Percentiles rank a stretch among this genome's conserved stretches.
Conservation (phyloP, 495 filamentous ascomycete species). For the Tuber umbilicatum region DNA sequence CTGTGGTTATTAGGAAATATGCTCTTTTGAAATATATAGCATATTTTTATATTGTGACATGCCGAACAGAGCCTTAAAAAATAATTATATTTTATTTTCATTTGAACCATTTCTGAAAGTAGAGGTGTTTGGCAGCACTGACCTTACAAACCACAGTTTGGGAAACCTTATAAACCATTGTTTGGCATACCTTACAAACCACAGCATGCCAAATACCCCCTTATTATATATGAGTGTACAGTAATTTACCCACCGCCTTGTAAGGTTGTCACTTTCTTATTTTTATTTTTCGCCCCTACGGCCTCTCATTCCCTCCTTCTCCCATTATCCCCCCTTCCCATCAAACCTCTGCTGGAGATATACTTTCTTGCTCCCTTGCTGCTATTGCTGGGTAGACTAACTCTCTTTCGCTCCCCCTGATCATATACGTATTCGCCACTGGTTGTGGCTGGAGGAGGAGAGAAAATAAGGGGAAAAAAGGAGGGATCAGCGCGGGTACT, state of each 20-base stretch:
- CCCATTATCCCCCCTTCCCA: not conserved
- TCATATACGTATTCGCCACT: constrained; percentile 16
- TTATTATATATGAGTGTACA: too few relatives aligned
- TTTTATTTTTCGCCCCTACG: not conserved
- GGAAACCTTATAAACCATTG: too few relatives aligned
- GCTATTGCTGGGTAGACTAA: constrained; percentile 13
- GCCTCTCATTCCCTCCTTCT: not conserved
- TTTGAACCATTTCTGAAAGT: too few relatives aligned
- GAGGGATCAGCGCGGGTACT: constrained; percentile 10
- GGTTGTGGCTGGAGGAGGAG: constrained; percentile 4
- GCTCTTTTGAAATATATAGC: too few relatives aligned
- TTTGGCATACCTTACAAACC: too few relatives aligned
- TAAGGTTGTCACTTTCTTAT: not conserved
- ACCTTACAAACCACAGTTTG: too few relatives aligned
- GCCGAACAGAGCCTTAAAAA: too few relatives aligned
- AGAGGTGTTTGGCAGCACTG: too few relatives aligned
- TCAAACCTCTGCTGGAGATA: not conserved
- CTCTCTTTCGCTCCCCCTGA: constrained; percentile 13
- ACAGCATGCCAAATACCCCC: too few relatives aligned
- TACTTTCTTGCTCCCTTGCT: not conserved
- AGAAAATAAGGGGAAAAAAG: constrained; percentile 13
- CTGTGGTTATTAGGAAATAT: too few relatives aligned
- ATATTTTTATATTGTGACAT: too few relatives aligned
- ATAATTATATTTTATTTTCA: too few relatives aligned
- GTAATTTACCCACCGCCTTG: not conserved